Base-by-base conservation (phyloP, 257 asterid genomes). In the Catharanthus roseus region DNA sequence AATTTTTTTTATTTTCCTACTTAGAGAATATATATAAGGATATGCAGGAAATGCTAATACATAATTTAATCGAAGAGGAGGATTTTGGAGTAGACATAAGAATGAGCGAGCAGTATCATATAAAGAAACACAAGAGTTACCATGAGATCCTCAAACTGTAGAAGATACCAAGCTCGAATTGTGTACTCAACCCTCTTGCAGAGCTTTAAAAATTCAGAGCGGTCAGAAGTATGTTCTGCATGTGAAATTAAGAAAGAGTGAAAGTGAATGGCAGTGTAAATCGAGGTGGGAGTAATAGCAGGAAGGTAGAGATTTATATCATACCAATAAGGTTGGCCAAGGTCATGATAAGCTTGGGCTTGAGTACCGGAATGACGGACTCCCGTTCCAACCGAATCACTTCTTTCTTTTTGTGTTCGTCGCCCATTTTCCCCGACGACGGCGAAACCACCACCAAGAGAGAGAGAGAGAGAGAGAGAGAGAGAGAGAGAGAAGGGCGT, bases 101-200 rank as follows among this genome's bases (percentile, higher is more conserved):
- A n/a, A n/a, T n/a, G n/a, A n/a, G n/a, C n/a, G n/a, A n/a, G n/a
- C n/a, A n/a, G n/a, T n/a, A n/a, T n/a, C n/a, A n/a, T n/a, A n/a
- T n/a, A n/a, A n/a, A n/a, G n/a, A n/a, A n/a, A n/a, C n/a, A n/a
- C n/a, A n/a, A n/a, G n/a, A n/a, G n/a, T n/a, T 38, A 93, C 99
- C 97, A 91, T 91, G 86, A 93, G 96, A 86, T 93, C 99, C 89
- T 93, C 99, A 82, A 93, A 93, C 74, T 93, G 99, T 73, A 91
- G 80, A 79, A 80, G 86, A 84, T 91, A 93, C 99, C 99, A 93
- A 67, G 99, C 99, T 72, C 97, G 90, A 72, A 93, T 86, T 56
- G 96, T 91, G 82, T 93, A 93, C 84, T 93, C 99, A 53, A 91
- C 92, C 77, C 99, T 88, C 91, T 93, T 93, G 78, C 97, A 93